Conservation (phyloP, 140 eudicot species). For the Cichorium intybus region DNA sequence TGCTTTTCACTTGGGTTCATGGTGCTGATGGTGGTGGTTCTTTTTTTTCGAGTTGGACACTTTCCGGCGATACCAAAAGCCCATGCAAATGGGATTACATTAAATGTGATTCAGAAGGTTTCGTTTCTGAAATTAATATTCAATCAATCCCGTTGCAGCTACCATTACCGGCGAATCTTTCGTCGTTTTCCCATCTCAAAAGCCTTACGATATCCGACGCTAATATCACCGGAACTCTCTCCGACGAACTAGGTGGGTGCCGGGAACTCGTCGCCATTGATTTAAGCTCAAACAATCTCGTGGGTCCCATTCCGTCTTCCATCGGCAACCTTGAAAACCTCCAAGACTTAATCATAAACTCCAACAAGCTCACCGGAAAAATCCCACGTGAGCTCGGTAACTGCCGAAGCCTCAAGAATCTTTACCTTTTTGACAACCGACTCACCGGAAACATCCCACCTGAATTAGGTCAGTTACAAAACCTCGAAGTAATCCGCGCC, state of each 20-base stretch:
- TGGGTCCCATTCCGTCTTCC: conserved; percentile 63
- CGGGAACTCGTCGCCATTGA: conserved; percentile 43
- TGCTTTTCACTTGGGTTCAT: conserved; percentile 45
- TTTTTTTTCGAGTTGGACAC: conserved; percentile 45
- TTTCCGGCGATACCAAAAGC: conserved; percentile 23
- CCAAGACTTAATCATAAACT: conserved; percentile 51
- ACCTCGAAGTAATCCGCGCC: conserved; percentile 55
- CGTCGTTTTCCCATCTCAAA: conserved; percentile 36
- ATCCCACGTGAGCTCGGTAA: conserved; percentile 59
- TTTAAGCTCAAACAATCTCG: conserved; percentile 57
- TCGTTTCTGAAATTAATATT: conserved; percentile 51
- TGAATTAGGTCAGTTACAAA: conserved; percentile 42
- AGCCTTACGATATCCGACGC: conserved; percentile 57
- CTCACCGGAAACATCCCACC: conserved; percentile 55
- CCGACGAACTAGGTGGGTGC: conserved; percentile 44
- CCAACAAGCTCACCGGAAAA: conserved; percentile 74
- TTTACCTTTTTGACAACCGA: conserved; percentile 53
- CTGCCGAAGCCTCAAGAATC: conserved; percentile 45
- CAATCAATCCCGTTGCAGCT: conserved; percentile 50
- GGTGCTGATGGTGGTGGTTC: conserved; percentile 11
- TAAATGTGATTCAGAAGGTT: conserved; percentile 37
- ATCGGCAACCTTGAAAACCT: conserved; percentile 51
- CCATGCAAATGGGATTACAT: conserved; percentile 80
- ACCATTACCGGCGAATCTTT: conserved; percentile 58
- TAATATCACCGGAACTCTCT: conserved; percentile 60